Conservation (phyloP, 2,329 filamentous ascomycete genomes). For the Penicillium crustosum region DNA sequence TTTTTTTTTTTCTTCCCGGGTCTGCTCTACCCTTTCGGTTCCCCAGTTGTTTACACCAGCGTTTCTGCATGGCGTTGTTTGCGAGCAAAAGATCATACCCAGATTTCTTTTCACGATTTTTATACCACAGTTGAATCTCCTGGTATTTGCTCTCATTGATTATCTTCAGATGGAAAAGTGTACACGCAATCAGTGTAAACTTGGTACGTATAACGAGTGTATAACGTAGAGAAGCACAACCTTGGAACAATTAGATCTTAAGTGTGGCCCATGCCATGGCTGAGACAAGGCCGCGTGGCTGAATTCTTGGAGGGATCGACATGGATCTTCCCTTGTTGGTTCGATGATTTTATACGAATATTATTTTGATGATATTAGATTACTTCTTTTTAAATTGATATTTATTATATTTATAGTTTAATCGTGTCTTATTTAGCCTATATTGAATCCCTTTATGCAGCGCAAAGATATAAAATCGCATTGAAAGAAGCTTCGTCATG, state of each 20-base stretch:
- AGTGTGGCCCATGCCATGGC: not conserved
- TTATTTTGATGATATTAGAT: not conserved
- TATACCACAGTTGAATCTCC: conserved; percentile 9
- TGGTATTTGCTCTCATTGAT: not conserved
- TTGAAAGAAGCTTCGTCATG: conserved; percentile 8
- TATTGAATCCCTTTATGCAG: not conserved
- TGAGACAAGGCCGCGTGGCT: conserved; percentile 1
- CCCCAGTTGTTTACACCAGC: conserved; percentile 16
- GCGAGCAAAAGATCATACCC: conserved; percentile 30
- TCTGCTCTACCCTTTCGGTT: not conserved
- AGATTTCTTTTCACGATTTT: conserved; percentile 16
- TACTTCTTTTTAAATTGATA: not conserved
- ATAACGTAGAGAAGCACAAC: not conserved
- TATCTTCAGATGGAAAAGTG: not conserved
- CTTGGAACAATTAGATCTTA: too few relatives aligned
- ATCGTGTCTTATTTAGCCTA: not conserved
- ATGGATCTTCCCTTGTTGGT: not conserved
- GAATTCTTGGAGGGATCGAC: not conserved
- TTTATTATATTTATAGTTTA: not conserved
- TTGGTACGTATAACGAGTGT: not conserved
- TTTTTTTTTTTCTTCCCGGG: not conserved
- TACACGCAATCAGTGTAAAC: not conserved
- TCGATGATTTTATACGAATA: not conserved
- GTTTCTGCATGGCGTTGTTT: conserved; percentile 29
- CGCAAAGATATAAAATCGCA: not conserved